Base-by-base conservation (phyloP, 345 rosid species). In the Cardamine resedifolia region DNA sequence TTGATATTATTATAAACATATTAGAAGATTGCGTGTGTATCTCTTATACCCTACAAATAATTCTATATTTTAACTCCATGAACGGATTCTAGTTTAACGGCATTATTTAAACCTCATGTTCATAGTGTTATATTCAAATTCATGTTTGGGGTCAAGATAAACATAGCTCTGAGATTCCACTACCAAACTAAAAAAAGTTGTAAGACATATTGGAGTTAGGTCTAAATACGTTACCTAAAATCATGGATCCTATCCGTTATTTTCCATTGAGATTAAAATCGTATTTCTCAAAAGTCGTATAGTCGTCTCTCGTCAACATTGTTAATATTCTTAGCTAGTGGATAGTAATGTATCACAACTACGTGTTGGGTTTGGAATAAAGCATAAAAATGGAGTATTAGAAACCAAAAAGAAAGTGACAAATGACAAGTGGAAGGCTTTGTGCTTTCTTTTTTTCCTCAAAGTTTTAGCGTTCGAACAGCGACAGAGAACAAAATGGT, bases 341-440 rank as follows among this genome's bases (percentile, higher is more conserved):
- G 55, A 72, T 62, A 41, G 45, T 15, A 20, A 39, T 41, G 44
- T 52, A 71, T 61, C 14, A 51, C 56, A 15, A 34, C 38, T 55
- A 10, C 15, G 39, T 53, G 49, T 55, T 64, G 47, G 64, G 65
- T 55, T 64, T 34, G 11, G 28, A 33, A 64, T 65, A 56, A 26
- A 73, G 58, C 71, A 56, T 56, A 34, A 20, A 72, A 45, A 45
- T 24, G 50, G 58, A 73, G 36, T 73, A 47, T 73, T 18, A 64
- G 33, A 43, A 72, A 31, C 64, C 41, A 73, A 55, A 34, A 15
- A 39, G 49, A 45, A 56, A 56, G 58, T 53, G 64, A 64, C 76
- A 72, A 44, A 16, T 30, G 27, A 55, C 69, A 39, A 72, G 70
- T 72, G 76, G 76, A 72, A 52, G 14, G 3, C 33, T 5, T 50